Evolutionary conservation across 345 rosid species (phyloP).

Genomic region (Tarenaya hassleriana): DNA sequence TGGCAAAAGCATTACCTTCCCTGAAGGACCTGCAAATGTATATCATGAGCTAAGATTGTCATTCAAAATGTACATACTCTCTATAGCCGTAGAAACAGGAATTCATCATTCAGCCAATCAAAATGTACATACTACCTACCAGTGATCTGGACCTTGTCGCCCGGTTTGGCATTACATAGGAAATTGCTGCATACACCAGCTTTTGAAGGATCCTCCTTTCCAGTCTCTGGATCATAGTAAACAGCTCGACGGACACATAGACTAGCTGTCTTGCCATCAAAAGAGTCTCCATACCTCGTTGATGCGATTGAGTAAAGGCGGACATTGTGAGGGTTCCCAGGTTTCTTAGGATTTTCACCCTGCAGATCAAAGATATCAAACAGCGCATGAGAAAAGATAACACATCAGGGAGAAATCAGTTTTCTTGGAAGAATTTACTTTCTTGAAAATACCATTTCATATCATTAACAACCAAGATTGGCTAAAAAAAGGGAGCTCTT

Average conservation of each 20-base stretch:
- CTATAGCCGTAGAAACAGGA: neutral
- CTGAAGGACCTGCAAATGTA: constrained; percentile 71
- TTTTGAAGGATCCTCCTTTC: constrained; percentile 89
- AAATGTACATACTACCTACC: constrained; percentile 36
- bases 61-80: neutral
- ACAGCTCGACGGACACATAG: constrained; percentile 96
- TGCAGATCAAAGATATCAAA: constrained; percentile 17
- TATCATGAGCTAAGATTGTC: neutral
- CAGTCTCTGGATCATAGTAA: constrained; percentile 87
- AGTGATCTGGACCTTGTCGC: constrained; percentile 78
- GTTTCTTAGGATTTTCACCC: constrained; percentile 99
- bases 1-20: constrained; percentile 96
- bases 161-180: constrained; percentile 85
- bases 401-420: no score
- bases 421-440: no score
- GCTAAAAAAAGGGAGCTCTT: neutral
- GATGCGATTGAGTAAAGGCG: constrained; percentile 98
- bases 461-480: neutral
- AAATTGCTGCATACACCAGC: constrained; percentile 88
- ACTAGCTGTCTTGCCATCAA: constrained; percentile 86
- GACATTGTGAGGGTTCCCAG: constrained; percentile 76
- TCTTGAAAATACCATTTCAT: neutral
- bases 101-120: neutral
- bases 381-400: no score
- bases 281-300: constrained; percentile 83